Conservation (phyloP, 2,329 filamentous ascomycete genomes). For the Scolecobasidium constrictum region DNA sequence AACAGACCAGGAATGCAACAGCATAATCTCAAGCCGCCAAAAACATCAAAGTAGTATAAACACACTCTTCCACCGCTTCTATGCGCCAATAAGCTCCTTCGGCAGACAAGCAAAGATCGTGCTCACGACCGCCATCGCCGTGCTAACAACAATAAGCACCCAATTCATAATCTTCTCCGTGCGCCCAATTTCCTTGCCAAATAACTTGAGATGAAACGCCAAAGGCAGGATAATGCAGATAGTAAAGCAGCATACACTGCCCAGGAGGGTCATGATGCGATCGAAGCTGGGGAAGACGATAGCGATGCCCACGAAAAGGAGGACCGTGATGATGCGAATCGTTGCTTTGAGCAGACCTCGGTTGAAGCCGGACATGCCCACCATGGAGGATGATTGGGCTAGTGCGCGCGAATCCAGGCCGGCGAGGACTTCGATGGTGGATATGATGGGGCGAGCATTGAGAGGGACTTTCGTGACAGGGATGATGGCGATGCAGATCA, state of each 20-base stretch:
- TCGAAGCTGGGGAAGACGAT: conserved; percentile 71
- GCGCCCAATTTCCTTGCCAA: conserved; percentile 56
- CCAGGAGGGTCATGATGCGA: conserved; percentile 83
- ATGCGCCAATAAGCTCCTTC: conserved; percentile 42
- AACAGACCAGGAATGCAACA: too few relatives aligned
- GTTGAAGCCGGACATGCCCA: conserved; percentile 45
- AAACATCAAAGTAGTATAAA: too few relatives aligned
- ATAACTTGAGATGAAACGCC: conserved; percentile 83
- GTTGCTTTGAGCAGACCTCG: conserved; percentile 47
- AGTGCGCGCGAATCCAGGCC: conserved; percentile 55
- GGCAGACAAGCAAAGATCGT: conserved; percentile 86
- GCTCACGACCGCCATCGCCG: conserved; percentile 59
- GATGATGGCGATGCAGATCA: conserved; percentile 81
- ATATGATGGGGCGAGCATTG: conserved; percentile 71
- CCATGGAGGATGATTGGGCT: conserved; percentile 35
- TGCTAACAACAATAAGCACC: conserved; percentile 57
- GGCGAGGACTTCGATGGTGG: conserved; percentile 69
- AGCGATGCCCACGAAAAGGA: conserved; percentile 67
- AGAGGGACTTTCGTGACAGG: conserved; percentile 92
- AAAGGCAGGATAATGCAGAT: conserved; percentile 89
- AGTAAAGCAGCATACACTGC: conserved; percentile 80
- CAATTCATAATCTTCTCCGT: conserved; percentile 58
- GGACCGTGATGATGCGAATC: conserved; percentile 55
- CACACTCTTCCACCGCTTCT: background rate
- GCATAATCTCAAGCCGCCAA: too few relatives aligned